Conservation (phyloP, 2,329 filamentous ascomycete species). For the Stemphylium lycopersici region DNA sequence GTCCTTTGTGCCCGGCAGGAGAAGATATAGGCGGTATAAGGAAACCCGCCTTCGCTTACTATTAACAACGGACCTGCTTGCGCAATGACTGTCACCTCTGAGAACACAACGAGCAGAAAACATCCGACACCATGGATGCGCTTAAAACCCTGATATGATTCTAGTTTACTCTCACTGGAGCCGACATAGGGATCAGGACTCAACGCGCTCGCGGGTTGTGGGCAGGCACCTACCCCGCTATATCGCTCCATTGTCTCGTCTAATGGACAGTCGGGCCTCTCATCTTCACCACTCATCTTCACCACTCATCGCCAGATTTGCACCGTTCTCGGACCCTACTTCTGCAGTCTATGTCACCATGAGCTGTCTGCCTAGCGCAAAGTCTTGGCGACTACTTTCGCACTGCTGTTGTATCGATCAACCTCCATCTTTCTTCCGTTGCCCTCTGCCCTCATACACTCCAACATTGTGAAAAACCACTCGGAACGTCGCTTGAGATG, state of each 20-base stretch:
- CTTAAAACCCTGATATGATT: too few relatives aligned
- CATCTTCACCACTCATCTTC: slow-evolving; percentile 2
- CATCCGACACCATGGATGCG: too few relatives aligned
- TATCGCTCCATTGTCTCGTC: background rate
- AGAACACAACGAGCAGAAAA: too few relatives aligned
- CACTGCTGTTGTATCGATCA: background rate
- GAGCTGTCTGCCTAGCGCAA: background rate
- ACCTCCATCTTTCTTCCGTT: background rate
- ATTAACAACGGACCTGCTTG: too few relatives aligned
- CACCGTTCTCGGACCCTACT: background rate
- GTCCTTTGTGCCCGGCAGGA: too few relatives aligned
- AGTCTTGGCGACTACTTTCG: slow-evolving; percentile 1
- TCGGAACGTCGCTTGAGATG: slow-evolving; percentile 5
- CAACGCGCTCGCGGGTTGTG: background rate
- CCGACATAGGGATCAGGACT: too few relatives aligned
- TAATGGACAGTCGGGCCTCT: background rate
- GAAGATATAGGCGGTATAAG: too few relatives aligned
- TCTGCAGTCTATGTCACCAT: background rate
- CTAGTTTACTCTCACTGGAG: too few relatives aligned
- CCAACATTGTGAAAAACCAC: background rate
- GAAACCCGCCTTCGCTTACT: too few relatives aligned
- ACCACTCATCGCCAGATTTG: background rate
- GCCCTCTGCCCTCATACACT: background rate
- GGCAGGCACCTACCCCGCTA: background rate
- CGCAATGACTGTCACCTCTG: too few relatives aligned